Percentiles rank a stretch among this genome's conserved stretches.
phyloP scores from a whole-genome alignment of 1,284 basidiomycete species.

The Ustilago sp. region DNA sequence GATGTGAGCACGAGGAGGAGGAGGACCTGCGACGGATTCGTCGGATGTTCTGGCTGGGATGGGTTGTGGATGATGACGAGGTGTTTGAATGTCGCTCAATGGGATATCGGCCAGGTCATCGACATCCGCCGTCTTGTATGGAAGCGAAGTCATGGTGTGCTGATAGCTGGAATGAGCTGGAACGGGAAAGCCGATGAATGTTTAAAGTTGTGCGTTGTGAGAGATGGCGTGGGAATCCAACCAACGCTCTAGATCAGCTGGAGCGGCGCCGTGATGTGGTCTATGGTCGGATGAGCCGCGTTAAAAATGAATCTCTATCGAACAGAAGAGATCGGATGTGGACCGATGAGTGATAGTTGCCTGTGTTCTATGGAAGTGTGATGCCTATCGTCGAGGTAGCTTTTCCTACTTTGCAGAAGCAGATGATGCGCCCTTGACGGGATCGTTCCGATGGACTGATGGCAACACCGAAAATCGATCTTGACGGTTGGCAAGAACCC shows the following conservation, averaged over 20 bases:
- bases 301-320: neutral
- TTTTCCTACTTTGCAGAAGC: conserved; percentile 2
- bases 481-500: neutral
- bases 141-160: conserved; percentile 50
- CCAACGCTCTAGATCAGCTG: conserved; percentile 20
- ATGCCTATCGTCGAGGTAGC: conserved; percentile 13
- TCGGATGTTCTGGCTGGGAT: neutral
- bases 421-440: conserved; percentile 17
- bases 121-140: conserved; percentile 38
- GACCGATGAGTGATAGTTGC: neutral
- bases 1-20: conserved; percentile 57
- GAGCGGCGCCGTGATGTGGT: neutral
- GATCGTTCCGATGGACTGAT: conserved; percentile 1
- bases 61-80: conserved; percentile 15
- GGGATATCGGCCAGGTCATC: conserved; percentile 53
- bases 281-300: conserved; percentile 8
- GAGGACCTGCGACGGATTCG: conserved; percentile 22
- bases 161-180: neutral
- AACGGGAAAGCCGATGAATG: conserved; percentile 2
- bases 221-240: conserved; percentile 2
- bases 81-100: conserved; percentile 35
- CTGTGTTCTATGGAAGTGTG: neutral
- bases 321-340: neutral
- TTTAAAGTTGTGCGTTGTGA: neutral
- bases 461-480: neutral